phyloP scores from a whole-genome alignment of 768 basidiomycete genomes.

The Clitopilus passeckerianus region DNA sequence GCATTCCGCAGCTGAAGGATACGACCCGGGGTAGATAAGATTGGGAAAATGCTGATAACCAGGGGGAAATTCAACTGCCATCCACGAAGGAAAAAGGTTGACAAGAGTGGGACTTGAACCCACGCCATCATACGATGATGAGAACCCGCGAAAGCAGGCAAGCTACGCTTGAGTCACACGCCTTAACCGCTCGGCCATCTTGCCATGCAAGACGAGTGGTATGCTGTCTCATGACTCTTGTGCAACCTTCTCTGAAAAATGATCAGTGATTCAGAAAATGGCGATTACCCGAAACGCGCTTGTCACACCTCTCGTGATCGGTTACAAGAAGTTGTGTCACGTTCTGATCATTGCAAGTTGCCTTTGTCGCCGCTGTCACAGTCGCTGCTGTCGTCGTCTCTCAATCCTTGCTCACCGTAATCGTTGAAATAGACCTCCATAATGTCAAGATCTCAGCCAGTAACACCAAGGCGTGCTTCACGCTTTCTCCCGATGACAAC shows the following conservation, averaged over 20 bases:
- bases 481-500: neutral
- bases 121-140: slow-evolving; percentile 22
- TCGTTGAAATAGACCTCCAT: neutral
- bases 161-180: slow-evolving; percentile 43
- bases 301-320: neutral
- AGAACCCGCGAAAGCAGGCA: slow-evolving; percentile 21
- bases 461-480: neutral
- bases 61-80: too few species aligned
- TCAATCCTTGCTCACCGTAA: too few species aligned
- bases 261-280: too few species aligned
- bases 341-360: neutral
- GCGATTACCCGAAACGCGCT: neutral
- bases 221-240: neutral
- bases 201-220: slow-evolving; percentile 19
- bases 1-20: too few species aligned
- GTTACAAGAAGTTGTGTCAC: neutral
- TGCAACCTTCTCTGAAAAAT: too few species aligned
- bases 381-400: neutral
- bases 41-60: too few species aligned
- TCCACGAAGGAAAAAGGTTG: slow-evolving; percentile 13
- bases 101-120: slow-evolving; percentile 24
- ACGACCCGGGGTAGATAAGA: too few species aligned
- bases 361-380: neutral
- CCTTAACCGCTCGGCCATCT: slow-evolving; percentile 46
- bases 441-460: neutral